Evolutionary conservation across 306 rosid species (phyloP).

Genomic region (Sesbania bispinosa): DNA sequence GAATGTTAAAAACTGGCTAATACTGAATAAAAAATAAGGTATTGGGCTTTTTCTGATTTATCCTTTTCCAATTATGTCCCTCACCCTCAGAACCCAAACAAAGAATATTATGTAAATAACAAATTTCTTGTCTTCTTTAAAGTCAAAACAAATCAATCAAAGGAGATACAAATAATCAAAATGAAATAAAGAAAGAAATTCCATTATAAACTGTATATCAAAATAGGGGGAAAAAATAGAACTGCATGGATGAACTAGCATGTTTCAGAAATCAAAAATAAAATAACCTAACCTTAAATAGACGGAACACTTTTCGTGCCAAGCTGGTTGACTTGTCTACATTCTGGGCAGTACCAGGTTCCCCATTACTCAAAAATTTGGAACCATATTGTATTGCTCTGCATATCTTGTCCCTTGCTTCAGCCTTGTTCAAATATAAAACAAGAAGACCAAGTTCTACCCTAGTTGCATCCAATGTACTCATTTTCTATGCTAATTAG

Average conservation of each 20-base stretch:
- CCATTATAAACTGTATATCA: not conserved
- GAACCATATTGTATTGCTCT: constrained; percentile 98
- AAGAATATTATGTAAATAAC: not conserved
- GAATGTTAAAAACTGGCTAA: not conserved
- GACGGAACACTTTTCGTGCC: constrained; percentile 96
- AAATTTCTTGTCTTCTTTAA: not conserved
- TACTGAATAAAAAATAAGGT: not conserved
- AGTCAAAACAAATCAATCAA: constrained; percentile 6
- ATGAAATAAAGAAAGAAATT: not conserved
- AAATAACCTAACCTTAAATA: constrained; percentile 69
- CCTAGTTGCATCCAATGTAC: constrained; percentile 85
- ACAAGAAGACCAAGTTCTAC: constrained; percentile 88
- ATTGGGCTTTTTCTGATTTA: not conserved
- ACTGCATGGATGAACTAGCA: not conserved
- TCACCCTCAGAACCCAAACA: not conserved
- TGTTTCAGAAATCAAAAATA: not conserved
- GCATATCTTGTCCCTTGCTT: constrained; percentile 98
- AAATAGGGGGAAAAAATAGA: not conserved
- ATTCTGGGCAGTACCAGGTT: constrained; percentile 88
- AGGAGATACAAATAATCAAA: not conserved
- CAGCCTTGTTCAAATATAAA: constrained; percentile 91
- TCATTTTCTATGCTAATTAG: constrained; percentile 53
- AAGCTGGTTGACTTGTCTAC: constrained; percentile 92
- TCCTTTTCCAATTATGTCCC: not conserved
- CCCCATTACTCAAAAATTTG: constrained; percentile 87